phyloP scores from a whole-genome alignment of 2,329 filamentous ascomycete species.

The Chrysosporium keratinophilum region DNA sequence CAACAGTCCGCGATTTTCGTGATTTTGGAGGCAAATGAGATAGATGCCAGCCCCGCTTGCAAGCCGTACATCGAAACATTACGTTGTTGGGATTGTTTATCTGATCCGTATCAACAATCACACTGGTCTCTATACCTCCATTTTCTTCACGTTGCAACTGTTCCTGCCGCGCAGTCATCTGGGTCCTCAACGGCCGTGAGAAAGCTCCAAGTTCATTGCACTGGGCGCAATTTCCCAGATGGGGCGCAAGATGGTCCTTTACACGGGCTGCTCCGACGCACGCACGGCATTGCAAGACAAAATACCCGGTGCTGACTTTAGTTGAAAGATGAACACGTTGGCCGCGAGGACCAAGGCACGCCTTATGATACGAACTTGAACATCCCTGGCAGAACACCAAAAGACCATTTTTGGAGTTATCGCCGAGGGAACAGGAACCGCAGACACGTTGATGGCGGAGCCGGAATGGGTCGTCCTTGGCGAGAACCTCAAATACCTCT shows the following conservation, averaged over 20 bases:
- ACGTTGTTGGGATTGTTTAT: constrained; percentile 68
- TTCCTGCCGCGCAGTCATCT: constrained; percentile 66
- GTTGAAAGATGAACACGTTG: constrained; percentile 78
- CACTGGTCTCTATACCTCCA: constrained; percentile 64
- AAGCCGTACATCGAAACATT: constrained; percentile 71
- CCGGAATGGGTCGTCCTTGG: constrained; percentile 56
- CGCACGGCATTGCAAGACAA: constrained; percentile 80
- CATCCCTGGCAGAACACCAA: constrained; percentile 89
- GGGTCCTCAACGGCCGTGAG: constrained; percentile 64
- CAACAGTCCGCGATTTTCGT: constrained; percentile 7
- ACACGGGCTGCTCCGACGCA: constrained; percentile 61
- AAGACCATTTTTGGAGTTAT: constrained; percentile 45
- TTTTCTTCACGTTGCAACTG: constrained; percentile 74
- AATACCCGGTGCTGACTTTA: constrained; percentile 64
- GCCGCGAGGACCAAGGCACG: constrained; percentile 64
- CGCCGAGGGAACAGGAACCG: constrained; percentile 55
- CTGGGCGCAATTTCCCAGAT: constrained; percentile 58
- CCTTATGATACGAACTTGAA: constrained; percentile 69
- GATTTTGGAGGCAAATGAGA: constrained; percentile 59
- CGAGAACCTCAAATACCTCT: constrained; percentile 57
- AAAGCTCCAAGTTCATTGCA: constrained; percentile 58
- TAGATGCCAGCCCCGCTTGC: constrained; percentile 70
- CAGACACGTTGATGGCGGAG: constrained; percentile 60
- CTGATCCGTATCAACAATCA: constrained; percentile 49
- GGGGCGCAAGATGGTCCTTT: constrained; percentile 60